A percentile compares a stretch with the other conserved stretches of the same genome.
These are phyloP conservation scores for Claviceps sp. DNA, from an alignment of 2,329 filamentous ascomycete genomes.

Conservation along the genomic window DNA sequence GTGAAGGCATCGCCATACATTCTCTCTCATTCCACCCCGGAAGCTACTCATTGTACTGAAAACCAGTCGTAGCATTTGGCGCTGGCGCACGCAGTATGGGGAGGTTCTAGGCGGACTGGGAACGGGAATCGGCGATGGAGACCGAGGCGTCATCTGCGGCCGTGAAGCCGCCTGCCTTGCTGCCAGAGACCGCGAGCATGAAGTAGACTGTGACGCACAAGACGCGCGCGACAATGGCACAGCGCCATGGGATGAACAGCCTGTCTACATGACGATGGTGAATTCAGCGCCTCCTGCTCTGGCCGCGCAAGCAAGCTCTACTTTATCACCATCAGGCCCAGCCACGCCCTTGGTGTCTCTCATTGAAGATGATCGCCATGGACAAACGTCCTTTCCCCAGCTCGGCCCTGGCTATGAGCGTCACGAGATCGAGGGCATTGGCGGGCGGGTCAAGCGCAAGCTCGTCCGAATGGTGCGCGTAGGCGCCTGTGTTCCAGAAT, in stretches of 20 bases:
- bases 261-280: slow-evolving; percentile 11
- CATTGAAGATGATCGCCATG: slow-evolving; percentile 18
- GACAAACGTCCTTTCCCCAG: slow-evolving; percentile 34
- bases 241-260: slow-evolving; percentile 9
- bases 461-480: slow-evolving; percentile 70
- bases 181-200: slow-evolving; percentile 63
- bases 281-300: slow-evolving; percentile 8
- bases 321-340: slow-evolving; percentile 8
- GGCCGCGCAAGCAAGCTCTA: slow-evolving; percentile 6
- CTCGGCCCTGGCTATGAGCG: slow-evolving; percentile 62
- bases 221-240: slow-evolving; percentile 40
- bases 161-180: slow-evolving; percentile 65
- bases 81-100: slow-evolving; percentile 76
- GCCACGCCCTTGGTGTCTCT: slow-evolving; percentile 13
- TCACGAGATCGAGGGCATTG: slow-evolving; percentile 85
- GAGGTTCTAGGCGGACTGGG: slow-evolving; percentile 69
- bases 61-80: slow-evolving; percentile 51
- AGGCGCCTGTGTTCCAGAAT: slow-evolving; percentile 75
- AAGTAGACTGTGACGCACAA: slow-evolving; percentile 75
- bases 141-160: slow-evolving; percentile 79
- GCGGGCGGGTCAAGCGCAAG: slow-evolving; percentile 77
- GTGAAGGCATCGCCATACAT: slow-evolving; percentile 8
- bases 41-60: background rate
- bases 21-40: background rate
- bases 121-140: slow-evolving; percentile 76